These are phyloP conservation scores for Scedosporium boydii DNA, from an alignment of 2,329 filamentous ascomycete species.

Conservation along the genomic window DNA sequence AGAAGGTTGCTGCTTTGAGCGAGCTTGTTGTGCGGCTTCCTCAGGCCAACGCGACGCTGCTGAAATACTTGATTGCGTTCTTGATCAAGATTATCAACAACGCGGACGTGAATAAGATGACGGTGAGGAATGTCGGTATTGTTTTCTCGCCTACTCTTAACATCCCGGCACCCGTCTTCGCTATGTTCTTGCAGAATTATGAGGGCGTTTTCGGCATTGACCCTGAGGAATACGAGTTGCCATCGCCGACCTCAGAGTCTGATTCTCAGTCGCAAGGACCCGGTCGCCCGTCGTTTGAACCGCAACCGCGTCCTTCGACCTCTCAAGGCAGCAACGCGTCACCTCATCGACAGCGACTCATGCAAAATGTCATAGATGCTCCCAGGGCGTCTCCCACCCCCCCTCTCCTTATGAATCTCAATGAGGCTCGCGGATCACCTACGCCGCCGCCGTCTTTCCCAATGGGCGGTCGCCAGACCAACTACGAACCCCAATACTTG, in stretches of 20 bases:
- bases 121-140: constrained; percentile 91
- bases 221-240: constrained; percentile 53
- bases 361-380: constrained; percentile 27
- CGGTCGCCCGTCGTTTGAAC: constrained; percentile 14
- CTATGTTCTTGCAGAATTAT: constrained; percentile 86
- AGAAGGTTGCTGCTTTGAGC: constrained; percentile 70
- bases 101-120: constrained; percentile 92
- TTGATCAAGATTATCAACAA: constrained; percentile 90
- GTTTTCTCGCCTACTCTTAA: constrained; percentile 97
- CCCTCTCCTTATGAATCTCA: constrained; percentile 27
- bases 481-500: constrained; percentile 35
- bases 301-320: constrained; percentile 39
- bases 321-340: constrained; percentile 38
- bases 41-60: constrained; percentile 66
- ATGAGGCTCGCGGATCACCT: constrained; percentile 26
- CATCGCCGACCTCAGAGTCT: constrained; percentile 31
- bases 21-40: constrained; percentile 74
- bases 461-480: constrained; percentile 14
- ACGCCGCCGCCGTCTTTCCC: constrained; percentile 26
- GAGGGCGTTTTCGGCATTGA: constrained; percentile 71
- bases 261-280: constrained; percentile 25
- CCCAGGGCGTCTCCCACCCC: constrained; percentile 37
- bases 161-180: constrained; percentile 90
- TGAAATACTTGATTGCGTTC: constrained; percentile 80
- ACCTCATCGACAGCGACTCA: constrained; percentile 39